Base-by-base conservation (phyloP, 108 stramenopile species). In the Skeletonema costatum region DNA sequence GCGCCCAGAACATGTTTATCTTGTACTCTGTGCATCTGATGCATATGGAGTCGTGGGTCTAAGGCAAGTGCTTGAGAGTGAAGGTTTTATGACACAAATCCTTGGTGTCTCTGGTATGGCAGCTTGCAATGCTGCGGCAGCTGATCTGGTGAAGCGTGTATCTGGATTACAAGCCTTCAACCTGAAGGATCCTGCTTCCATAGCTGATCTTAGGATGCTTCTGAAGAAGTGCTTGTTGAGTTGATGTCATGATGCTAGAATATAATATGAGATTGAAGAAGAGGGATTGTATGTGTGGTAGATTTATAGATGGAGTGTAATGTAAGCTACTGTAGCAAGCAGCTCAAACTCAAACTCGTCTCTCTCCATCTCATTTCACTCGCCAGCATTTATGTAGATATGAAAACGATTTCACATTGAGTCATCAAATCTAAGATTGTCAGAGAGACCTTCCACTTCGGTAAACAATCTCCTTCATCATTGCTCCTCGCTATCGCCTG, bases 21-120 rank as follows among this genome's bases (percentile, higher is more conserved):
- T 51, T 68, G 67, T 68, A 31, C 5, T 68, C 41, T 68, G 67
- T 29, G 67, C 67, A 53, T 68, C 67, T 13, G 67, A 68, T 31
- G 44, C 67, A 38, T 68, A 68, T 48, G 44, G 35, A 16, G 67
- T 19, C 25, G 46, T 51, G 41, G 67, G 30, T 5, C 29, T 53
- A 17, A 19, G 17, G 19, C 50, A 19, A 53, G 46, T 19, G 39
- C 46, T 53, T 31, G 67, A 11, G 50, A 48, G 6, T 19, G 56
- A 58, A 25, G 56, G 56, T 25, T 58, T 58, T 1, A 8, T 25
- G 21, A 25, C 25, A 19, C 9, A 51, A 25, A 14, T 29, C 46
- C 35, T 41, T 10, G 17, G 32, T 13, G 67, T 68, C 50, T 48
- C 21, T 29, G 67, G 67, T 8, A 68, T 68, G 25, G 67, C 67